A percentile compares a stretch with the other conserved stretches of the same genome.
Evolutionary conservation across 768 basidiomycete genomes (phyloP).

Genomic region (Lactarius pseudohatsudake): DNA sequence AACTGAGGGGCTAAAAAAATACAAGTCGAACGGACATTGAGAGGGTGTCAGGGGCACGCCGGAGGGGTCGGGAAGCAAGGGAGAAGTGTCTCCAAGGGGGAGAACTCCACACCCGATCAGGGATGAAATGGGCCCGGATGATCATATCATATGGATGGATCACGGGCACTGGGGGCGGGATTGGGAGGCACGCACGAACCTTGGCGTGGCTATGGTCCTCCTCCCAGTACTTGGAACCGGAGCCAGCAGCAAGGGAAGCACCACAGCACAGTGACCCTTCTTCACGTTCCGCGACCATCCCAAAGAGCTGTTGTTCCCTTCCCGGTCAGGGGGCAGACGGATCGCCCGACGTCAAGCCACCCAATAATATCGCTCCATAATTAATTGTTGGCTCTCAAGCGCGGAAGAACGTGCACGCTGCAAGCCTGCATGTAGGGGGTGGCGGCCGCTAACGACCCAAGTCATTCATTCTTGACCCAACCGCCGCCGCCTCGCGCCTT

Average conservation of each 20-base stretch:
- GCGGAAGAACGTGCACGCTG: not conserved
- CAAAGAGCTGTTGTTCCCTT: not conserved
- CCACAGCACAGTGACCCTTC: not conserved
- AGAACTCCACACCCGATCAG: slow-evolving; percentile 2
- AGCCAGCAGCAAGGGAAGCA: not conserved
- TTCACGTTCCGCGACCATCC: not conserved
- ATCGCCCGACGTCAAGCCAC: not conserved
- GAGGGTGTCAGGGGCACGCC: not conserved
- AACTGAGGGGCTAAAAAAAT: not conserved
- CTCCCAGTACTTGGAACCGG: not conserved
- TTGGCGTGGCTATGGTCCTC: not conserved
- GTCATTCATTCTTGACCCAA: not conserved
- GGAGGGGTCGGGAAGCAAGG: not conserved
- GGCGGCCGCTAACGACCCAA: not conserved
- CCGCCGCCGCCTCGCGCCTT: not conserved
- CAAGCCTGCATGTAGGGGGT: slow-evolving; percentile 1
- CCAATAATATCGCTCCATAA: not conserved
- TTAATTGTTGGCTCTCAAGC: not conserved
- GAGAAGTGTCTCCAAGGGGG: slow-evolving; percentile 1
- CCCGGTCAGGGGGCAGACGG: not conserved
- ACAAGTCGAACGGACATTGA: slow-evolving; percentile 4
- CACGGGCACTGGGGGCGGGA: not conserved
- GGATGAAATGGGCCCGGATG: not conserved
- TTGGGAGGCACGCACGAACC: not conserved
- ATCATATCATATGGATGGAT: not conserved